Conservation (phyloP, 2,329 filamentous ascomycete genomes). For the Xylaria sp. region DNA sequence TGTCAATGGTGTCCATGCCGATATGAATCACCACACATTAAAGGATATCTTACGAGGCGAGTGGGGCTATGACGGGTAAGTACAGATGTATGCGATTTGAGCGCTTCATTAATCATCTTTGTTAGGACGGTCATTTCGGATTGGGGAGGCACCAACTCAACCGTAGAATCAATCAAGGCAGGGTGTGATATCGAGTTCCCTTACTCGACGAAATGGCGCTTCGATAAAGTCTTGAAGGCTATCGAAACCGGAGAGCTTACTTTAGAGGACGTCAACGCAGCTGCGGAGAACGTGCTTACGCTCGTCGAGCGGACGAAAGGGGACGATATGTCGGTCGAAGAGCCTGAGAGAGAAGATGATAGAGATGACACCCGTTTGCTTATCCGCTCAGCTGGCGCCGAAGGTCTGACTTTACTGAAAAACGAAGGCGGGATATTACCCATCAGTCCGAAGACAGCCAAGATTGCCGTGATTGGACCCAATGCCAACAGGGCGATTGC, state of each 20-base stretch:
- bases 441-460: slow-evolving; percentile 59
- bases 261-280: slow-evolving; percentile 57
- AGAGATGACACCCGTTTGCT: slow-evolving; percentile 62
- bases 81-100: slow-evolving; percentile 12
- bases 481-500: slow-evolving; percentile 71
- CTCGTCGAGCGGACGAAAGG: slow-evolving; percentile 67
- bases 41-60: slow-evolving; percentile 64
- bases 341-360: slow-evolving; percentile 63
- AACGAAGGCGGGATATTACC: slow-evolving; percentile 66
- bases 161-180: slow-evolving; percentile 58
- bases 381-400: slow-evolving; percentile 65
- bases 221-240: slow-evolving; percentile 62
- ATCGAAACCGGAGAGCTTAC: slow-evolving; percentile 55
- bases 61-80: slow-evolving; percentile 66
- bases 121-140: slow-evolving; percentile 61
- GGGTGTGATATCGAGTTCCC: slow-evolving; percentile 66
- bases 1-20: slow-evolving; percentile 66
- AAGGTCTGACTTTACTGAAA: slow-evolving; percentile 69
- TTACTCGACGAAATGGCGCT: slow-evolving; percentile 59
- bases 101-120: slow-evolving; percentile 28
- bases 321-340: slow-evolving; percentile 61
- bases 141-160: slow-evolving; percentile 64
- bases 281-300: slow-evolving; percentile 65
- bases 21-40: slow-evolving; percentile 61
- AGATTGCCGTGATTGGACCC: slow-evolving; percentile 69